These are phyloP conservation scores for Solanum appendiculatum DNA, from an alignment of 257 asterid genomes.

Conservation along the genomic window DNA sequence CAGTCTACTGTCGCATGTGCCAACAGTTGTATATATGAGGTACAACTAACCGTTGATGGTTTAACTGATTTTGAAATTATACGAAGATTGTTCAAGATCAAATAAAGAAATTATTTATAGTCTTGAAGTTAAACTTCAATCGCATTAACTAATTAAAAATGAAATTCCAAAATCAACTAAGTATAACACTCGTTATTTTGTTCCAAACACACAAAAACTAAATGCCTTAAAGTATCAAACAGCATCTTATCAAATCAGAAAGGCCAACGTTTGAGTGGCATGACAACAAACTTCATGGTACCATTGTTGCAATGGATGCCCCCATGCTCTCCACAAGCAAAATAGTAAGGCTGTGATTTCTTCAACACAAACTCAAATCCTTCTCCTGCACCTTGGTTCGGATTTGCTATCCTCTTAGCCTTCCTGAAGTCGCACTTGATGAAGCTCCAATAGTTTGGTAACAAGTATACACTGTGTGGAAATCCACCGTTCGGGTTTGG, in stretches of 20 bases:
- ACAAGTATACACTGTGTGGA: conserved; percentile 57
- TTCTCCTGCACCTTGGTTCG: conserved; percentile 33
- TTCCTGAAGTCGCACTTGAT: conserved; percentile 45
- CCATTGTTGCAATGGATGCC: conserved; percentile 67
- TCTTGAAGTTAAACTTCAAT: neutral
- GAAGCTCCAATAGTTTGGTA: conserved; percentile 49
- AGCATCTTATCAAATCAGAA: neutral
- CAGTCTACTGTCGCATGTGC: neutral
- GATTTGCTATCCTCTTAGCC: conserved; percentile 43
- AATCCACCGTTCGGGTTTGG: conserved; percentile 30
- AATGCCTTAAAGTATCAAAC: neutral
- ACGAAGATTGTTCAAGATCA: too few relatives aligned
- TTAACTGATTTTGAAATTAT: too few relatives aligned
- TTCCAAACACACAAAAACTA: neutral
- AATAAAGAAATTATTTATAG: too few relatives aligned
- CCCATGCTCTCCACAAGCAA: conserved; percentile 52
- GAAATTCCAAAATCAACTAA: neutral
- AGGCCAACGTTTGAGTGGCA: conserved; percentile 46
- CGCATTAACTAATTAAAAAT: neutral
- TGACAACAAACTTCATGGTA: conserved; percentile 61
- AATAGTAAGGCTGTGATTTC: conserved; percentile 51
- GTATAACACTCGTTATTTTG: neutral
- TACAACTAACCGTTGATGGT: too few relatives aligned
- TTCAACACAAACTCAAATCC: conserved; percentile 59
- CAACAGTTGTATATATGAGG: neutral